Conservation (phyloP, 352 stramenopile genomes). For the Globisporangium barbulae region DNA sequence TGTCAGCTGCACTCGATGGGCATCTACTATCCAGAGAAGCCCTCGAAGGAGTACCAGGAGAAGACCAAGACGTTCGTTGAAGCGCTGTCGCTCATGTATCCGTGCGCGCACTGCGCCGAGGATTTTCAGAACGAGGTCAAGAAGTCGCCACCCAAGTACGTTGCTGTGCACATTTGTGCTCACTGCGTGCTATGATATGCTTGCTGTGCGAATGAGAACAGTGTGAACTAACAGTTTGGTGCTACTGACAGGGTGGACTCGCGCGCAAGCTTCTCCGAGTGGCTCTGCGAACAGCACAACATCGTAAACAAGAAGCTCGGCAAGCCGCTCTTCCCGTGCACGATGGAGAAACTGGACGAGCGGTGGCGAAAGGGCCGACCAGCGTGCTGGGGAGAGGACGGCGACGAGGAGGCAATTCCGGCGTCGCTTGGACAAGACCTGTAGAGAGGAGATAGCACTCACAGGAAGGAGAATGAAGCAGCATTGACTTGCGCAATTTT, state of each 20-base stretch:
- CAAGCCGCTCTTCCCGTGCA: constrained; percentile 93
- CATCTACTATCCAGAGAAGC: constrained; percentile 96
- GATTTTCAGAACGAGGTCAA: constrained; percentile 95
- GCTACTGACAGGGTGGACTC: constrained; percentile 74
- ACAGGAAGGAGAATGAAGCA: neutral
- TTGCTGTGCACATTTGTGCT: neutral
- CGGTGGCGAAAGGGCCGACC: constrained; percentile 92
- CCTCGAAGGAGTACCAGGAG: constrained; percentile 86
- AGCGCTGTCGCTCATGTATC: constrained; percentile 91
- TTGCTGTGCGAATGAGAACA: neutral
- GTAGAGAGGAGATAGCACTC: constrained; percentile 1
- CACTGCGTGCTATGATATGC: neutral
- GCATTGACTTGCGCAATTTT: neutral
- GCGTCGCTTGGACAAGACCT: constrained; percentile 22
- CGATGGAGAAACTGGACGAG: constrained; percentile 91
- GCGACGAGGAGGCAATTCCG: constrained; percentile 27
- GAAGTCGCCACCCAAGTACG: constrained; percentile 88
- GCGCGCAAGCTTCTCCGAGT: constrained; percentile 91
- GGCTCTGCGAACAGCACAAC: constrained; percentile 98
- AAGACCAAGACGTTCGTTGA: constrained; percentile 90
- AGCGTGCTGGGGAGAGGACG: constrained; percentile 78
- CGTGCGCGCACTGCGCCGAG: constrained; percentile 91
- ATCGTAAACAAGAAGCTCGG: constrained; percentile 96
- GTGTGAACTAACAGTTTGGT: neutral
- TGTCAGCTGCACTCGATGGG: constrained; percentile 91